Percentiles rank a stretch among this genome's conserved stretches.
Evolutionary conservation across 257 asterid species (phyloP).

Genomic region (Jacaranda copaia): DNA sequence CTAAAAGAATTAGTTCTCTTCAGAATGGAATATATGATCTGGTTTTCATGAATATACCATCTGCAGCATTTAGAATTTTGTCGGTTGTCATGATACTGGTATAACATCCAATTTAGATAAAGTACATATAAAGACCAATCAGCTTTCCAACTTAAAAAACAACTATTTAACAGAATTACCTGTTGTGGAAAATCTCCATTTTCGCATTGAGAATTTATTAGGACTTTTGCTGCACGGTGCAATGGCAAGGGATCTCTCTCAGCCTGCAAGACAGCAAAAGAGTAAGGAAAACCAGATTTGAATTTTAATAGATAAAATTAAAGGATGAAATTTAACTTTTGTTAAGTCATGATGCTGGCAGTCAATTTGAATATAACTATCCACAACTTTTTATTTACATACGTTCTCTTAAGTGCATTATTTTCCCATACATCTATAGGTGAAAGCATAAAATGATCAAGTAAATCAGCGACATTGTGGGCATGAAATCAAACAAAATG

Average conservation of each 20-base stretch:
- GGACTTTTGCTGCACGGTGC: conserved; percentile 83
- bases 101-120: conserved; percentile 5
- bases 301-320: background rate
- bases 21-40: conserved; percentile 8
- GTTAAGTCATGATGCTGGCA: background rate
- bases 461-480: conserved; percentile 7
- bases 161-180: conserved; percentile 53
- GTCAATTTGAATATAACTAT: conserved; percentile 7
- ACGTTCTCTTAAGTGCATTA: conserved; percentile 12
- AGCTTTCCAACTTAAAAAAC: background rate
- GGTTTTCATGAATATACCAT: background rate
- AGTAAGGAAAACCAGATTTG: background rate
- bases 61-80: background rate
- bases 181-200: conserved; percentile 96
- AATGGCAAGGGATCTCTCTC: conserved; percentile 84
- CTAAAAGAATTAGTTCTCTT: background rate
- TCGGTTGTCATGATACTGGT: background rate
- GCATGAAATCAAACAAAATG: conserved; percentile 3
- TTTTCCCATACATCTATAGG: conserved; percentile 11
- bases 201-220: conserved; percentile 88
- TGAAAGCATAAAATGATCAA: conserved; percentile 32
- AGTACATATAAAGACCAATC: background rate
- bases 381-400: background rate
- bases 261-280: conserved; percentile 60
- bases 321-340: background rate